These are phyloP conservation scores for Rhododendron griersonianum DNA, from an alignment of 148 eudicot species.

Conservation along the genomic window DNA sequence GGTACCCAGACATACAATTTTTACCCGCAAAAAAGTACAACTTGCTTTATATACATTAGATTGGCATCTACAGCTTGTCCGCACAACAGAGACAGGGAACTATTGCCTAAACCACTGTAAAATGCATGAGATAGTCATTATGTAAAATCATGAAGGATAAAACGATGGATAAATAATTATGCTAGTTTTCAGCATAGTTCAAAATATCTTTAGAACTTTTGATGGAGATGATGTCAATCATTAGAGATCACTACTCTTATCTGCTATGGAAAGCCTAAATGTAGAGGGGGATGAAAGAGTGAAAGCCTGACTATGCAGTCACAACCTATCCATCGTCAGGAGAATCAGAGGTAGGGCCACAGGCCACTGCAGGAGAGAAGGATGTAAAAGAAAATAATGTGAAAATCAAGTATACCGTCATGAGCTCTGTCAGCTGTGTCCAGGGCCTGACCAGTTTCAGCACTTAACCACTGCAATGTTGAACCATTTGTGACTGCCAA, in stretches of 20 bases:
- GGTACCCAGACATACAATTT: neutral
- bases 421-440: conserved; percentile 90
- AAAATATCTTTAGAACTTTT: neutral
- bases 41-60: neutral
- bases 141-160: neutral
- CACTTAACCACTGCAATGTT: conserved; percentile 80
- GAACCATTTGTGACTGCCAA: conserved; percentile 88
- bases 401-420: conserved; percentile 53
- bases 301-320: neutral
- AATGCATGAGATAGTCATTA: neutral
- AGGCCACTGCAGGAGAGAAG: neutral
- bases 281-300: neutral
- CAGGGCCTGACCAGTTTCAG: conserved; percentile 77
- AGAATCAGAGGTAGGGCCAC: neutral
- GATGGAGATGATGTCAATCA: neutral
- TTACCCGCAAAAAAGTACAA: neutral
- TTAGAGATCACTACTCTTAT: neutral
- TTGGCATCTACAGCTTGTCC: neutral
- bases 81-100: neutral
- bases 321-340: neutral
- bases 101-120: neutral
- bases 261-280: neutral
- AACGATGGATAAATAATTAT: neutral
- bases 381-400: neutral
- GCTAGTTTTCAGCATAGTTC: neutral